Percentiles rank a stretch among this genome's conserved stretches.
These are phyloP conservation scores for Symbiodinium pilosum DNA, from an alignment of 73 alveolate genomes.

Conservation along the genomic window DNA sequence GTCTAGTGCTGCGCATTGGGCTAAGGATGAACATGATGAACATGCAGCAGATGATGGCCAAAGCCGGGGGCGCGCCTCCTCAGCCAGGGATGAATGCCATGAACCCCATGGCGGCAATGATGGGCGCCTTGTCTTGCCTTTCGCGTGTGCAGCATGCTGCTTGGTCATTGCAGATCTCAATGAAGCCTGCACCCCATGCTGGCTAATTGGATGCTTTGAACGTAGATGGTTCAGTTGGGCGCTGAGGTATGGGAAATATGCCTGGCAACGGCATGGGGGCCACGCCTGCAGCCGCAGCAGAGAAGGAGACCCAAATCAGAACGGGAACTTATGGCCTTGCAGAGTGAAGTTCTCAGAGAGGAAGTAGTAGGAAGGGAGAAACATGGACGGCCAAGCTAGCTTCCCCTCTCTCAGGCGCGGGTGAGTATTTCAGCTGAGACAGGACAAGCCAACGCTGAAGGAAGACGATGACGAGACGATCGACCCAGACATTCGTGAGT, in stretches of 20 bases:
- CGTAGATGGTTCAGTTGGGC: too few relatives aligned
- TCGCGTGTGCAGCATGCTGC: background rate
- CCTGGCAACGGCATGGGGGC: too few relatives aligned
- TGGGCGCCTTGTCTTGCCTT: background rate
- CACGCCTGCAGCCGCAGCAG: background rate
- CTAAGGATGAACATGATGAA: background rate
- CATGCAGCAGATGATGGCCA: constrained; percentile 93
- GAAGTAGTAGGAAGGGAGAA: too few relatives aligned
- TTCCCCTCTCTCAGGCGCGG: too few relatives aligned
- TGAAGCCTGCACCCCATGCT: too few relatives aligned
- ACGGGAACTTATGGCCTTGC: too few relatives aligned
- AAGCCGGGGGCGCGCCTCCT: constrained; percentile 36
- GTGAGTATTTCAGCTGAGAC: too few relatives aligned
- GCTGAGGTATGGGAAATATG: background rate
- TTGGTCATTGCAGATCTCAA: too few relatives aligned
- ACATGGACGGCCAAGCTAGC: too few relatives aligned
- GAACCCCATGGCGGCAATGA: constrained; percentile 79
- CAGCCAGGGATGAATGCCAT: background rate
- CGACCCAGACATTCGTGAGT: constrained; percentile 67
- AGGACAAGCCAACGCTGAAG: constrained; percentile 23
- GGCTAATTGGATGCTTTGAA: too few relatives aligned
- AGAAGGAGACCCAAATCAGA: background rate
- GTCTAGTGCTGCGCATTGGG: too few relatives aligned
- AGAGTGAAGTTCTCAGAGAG: too few relatives aligned
- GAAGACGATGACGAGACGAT: constrained; percentile 67